phyloP scores from a whole-genome alignment of 495 filamentous ascomycete species.

The Lophiotrema nucula region DNA sequence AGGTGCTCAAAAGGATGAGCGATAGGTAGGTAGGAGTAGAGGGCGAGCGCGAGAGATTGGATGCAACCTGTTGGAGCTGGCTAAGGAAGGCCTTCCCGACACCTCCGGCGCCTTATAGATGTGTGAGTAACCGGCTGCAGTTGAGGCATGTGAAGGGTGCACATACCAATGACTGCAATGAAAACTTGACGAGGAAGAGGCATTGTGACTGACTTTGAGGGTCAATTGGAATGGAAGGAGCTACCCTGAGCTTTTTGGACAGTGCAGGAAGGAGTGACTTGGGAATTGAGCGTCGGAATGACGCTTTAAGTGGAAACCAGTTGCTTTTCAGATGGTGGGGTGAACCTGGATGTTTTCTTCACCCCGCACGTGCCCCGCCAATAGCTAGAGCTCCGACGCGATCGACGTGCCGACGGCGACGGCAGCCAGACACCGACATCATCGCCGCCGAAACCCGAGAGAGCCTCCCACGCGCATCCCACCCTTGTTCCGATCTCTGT shows the following conservation, averaged over 20 bases:
- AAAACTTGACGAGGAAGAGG: constrained; percentile 37
- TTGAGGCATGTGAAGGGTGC: constrained; percentile 5
- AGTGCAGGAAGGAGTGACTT: neutral
- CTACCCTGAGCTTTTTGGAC: neutral
- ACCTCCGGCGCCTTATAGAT: constrained; percentile 73
- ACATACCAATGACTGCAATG: constrained; percentile 47
- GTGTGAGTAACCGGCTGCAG: constrained; percentile 5
- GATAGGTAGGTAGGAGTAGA: constrained; percentile 58
- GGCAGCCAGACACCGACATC: too few relatives aligned
- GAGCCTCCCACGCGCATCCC: neutral
- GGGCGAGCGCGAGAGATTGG: constrained; percentile 50
- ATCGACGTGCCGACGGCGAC: too few relatives aligned
- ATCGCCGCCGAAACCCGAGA: neutral
- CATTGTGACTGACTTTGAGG: constrained; percentile 26
- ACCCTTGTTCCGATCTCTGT: too few relatives aligned
- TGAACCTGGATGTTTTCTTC: neutral
- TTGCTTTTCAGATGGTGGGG: neutral
- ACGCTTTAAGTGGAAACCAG: neutral
- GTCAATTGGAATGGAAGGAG: neutral
- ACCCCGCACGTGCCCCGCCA: neutral
- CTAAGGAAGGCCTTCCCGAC: constrained; percentile 87
- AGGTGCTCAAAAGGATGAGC: constrained; percentile 77
- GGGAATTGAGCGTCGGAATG: neutral
- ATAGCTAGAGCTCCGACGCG: neutral
- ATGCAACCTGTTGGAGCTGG: constrained; percentile 63